Evolutionary conservation across 495 filamentous ascomycete genomes (phyloP), one percentile per base, ranked within the genome.

Genomic region (Annulohypoxylon nitens): DNA sequence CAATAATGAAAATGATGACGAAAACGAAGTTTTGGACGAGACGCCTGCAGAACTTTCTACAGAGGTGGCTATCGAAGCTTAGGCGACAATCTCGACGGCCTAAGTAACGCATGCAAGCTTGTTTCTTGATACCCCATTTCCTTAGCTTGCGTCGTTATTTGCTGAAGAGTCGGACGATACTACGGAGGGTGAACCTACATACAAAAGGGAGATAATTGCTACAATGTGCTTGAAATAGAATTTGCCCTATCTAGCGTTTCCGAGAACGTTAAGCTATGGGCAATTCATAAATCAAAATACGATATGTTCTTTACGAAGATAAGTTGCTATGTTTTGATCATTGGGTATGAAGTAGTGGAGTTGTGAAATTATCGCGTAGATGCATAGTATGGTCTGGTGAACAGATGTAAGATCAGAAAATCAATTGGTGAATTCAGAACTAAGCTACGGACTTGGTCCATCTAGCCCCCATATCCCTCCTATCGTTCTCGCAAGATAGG

Each of bases 111-210:
- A 0, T 64, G 61, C 43, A 59, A 61, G 67, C 66, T 74, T 74
- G 48, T 70, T 63, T 61, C 41, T 62, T 67, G 71, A 70, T 70
- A 74, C 67, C 67, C 67, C 57, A 4, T 74, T 70, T 74, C 66
- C 66, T 74, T 74, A 65, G 66, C 65, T 70, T 66, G 61, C 62
- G n/a, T 43, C 50, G 47, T 18, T 51, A 53, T 7, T 43, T 65
- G 37, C 20, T 5, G 7, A 23, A 12, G 55, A 23, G 36, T 4
- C 55, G n/a, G 47, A 39, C 12, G 43, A 39, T 11, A 51, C 18
- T 20, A 34, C 12, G 4, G 11, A 58, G 9, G 58, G 33, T 12
- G 30, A 41, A 33, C 18, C 51, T 51, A 37, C 16, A 23, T 26
- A 57, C 33, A 51, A 66, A 39, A 59, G n/a, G 23, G 25, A 16